phyloP scores from a whole-genome alignment of 192 early-diverging fungal species.

The Pilobolus umbonatus region DNA sequence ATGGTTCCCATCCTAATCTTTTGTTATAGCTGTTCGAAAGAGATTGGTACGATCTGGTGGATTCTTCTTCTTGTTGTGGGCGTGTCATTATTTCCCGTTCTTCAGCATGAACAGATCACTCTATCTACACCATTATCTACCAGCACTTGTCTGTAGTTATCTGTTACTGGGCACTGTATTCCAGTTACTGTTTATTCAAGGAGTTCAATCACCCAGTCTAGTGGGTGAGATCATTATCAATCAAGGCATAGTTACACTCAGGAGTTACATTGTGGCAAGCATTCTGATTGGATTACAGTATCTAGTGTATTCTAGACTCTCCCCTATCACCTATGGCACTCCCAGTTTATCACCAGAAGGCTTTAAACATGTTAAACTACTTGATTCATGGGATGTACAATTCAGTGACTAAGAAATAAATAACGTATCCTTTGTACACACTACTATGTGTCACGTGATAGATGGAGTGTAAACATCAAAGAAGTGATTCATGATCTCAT shows the following conservation, averaged over 20 bases:
- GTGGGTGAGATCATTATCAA: slow-evolving; percentile 7
- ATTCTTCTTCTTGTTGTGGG: slow-evolving; percentile 83
- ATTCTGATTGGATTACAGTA: slow-evolving; percentile 47
- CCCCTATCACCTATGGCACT: slow-evolving; percentile 84
- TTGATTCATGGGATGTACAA: slow-evolving; percentile 85
- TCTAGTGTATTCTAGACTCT: slow-evolving; percentile 68
- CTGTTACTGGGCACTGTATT: slow-evolving; percentile 65
- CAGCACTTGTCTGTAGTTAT: slow-evolving; percentile 76
- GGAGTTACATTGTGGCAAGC: slow-evolving; percentile 34
- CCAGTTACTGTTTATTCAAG: slow-evolving; percentile 66
- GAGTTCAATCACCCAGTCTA: slow-evolving; percentile 43
- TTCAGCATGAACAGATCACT: slow-evolving; percentile 86
- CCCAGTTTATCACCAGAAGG: slow-evolving; percentile 52
- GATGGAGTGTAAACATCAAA: too few relatives aligned
- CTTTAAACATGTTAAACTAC: slow-evolving; percentile 60
- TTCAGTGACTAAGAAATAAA: slow-evolving; percentile 35
- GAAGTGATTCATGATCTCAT: too few relatives aligned
- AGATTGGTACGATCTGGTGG: slow-evolving; percentile 59
- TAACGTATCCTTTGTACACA: too few relatives aligned
- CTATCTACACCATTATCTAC: slow-evolving; percentile 95
- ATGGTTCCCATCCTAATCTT: slow-evolving; percentile 4
- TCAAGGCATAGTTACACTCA: slow-evolving; percentile 23
- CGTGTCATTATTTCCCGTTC: slow-evolving; percentile 86
- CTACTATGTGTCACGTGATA: too few relatives aligned
- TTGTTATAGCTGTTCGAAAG: slow-evolving; percentile 43